Conservation (phyloP, 352 stramenopile species). For the Blastocystis sp. region DNA sequence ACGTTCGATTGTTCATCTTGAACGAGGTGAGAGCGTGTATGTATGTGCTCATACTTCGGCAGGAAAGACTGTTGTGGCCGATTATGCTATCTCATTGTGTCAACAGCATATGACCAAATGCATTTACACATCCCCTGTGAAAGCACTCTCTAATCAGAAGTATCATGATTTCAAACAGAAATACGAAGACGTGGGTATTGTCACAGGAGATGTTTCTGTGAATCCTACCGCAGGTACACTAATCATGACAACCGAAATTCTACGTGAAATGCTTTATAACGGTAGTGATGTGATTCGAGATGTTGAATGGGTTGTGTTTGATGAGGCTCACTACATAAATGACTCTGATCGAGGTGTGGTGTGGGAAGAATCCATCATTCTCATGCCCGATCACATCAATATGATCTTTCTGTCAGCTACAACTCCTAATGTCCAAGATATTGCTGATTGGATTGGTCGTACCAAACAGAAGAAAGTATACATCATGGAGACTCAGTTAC, state of each 20-base stretch:
- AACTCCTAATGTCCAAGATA: conserved; percentile 94
- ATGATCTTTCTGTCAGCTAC: conserved; percentile 96
- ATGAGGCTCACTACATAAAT: conserved; percentile 96
- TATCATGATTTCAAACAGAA: conserved; percentile 89
- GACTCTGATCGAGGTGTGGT: conserved; percentile 92
- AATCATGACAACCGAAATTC: conserved; percentile 95
- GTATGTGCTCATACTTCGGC: conserved; percentile 90
- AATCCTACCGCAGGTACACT: conserved; percentile 87
- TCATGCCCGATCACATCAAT: conserved; percentile 88
- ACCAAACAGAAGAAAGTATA: conserved; percentile 89
- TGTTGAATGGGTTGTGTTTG: conserved; percentile 92
- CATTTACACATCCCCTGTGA: conserved; percentile 96
- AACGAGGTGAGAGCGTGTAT: conserved; percentile 85
- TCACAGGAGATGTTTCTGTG: conserved; percentile 91
- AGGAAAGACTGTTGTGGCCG: conserved; percentile 93
- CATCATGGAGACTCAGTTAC: conserved; percentile 90
- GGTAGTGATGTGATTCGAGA: conserved; percentile 90
- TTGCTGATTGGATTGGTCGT: conserved; percentile 94
- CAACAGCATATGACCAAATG: conserved; percentile 77
- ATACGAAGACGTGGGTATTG: conserved; percentile 89
- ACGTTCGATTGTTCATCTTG: conserved; percentile 84
- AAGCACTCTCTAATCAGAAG: conserved; percentile 95
- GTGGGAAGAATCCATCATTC: conserved; percentile 92
- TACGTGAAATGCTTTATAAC: conserved; percentile 86
- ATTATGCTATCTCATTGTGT: conserved; percentile 91